Evolutionary conservation across 2,329 filamentous ascomycete genomes (phyloP), one percentile per base, ranked within the genome.

Genomic region (Colletotrichum tamarilloi): DNA sequence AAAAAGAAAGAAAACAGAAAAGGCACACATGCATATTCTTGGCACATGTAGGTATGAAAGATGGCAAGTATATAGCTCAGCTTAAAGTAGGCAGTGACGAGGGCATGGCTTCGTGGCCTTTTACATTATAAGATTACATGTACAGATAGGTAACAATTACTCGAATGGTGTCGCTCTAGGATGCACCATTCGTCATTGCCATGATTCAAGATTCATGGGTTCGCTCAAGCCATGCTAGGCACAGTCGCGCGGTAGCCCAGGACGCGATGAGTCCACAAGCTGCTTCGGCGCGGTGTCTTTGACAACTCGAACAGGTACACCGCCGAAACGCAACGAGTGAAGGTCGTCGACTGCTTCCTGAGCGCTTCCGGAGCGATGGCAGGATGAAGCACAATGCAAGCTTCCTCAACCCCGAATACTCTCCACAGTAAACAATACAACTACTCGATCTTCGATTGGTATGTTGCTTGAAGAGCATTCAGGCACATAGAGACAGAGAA

Each of bases 71-170:
- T 14, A 2, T 19, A 16, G 6, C 38, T 42, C 14, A 42, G 38
- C 38, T 19, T 42, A 30, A 30, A 30, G 7, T 30, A 42, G 14
- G 38, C 14, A 16, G 14, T 16, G 14, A 16, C 4, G 42, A n/a
- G 42, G 19, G 8, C 19, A n/a, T n/a, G 42, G 42, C 42, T 42
- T 63, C 28, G 22, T 35, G 22, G 6, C 24, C 53, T 22, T 55
- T 38, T 55, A 55, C 62, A 55, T 53, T 38, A 38, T 16, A 30
- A 22, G n/a, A 63, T 64, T 55, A 64, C 28, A 64, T 64, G 9
- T 64, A 64, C 62, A 64, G 62, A n/a, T 64, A 64, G 46, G 53
- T 16, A 53, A 35, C 32, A 64, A 55, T n/a, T 64, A 38, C 46
- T 38, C 9, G 8, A 35, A 35, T 4, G n/a, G n/a, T 26, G 14